Evolutionary conservation across 1,139 yeast genomes (phyloP).

Genomic region (Zygotorulaspora mrakii): DNA sequence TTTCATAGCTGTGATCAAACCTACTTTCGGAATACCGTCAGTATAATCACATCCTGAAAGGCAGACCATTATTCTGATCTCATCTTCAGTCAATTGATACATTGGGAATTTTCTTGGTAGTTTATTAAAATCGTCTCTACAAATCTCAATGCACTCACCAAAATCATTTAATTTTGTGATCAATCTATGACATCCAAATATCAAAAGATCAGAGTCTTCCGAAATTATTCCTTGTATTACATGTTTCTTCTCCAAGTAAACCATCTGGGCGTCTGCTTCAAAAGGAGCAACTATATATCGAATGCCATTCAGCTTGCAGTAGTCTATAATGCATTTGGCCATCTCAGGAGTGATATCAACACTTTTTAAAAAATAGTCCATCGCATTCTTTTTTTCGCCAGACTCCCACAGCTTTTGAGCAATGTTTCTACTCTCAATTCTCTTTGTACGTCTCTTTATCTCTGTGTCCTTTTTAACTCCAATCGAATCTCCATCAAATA

Average conservation of each 20-base stretch:
- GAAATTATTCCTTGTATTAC: constrained; percentile 81
- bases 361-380: constrained; percentile 68
- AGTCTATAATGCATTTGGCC: constrained; percentile 82
- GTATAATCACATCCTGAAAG: constrained; percentile 96
- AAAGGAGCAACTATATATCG: constrained; percentile 91
- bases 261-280: constrained; percentile 98
- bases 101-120: constrained; percentile 44
- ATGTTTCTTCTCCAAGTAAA: constrained; percentile 73
- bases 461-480: constrained; percentile 81
- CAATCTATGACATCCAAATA: constrained; percentile 77
- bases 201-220: constrained; percentile 89
- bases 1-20: constrained; percentile 71
- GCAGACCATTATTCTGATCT: constrained; percentile 75
- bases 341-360: constrained; percentile 86
- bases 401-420: constrained; percentile 49
- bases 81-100: constrained; percentile 48
- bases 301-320: constrained; percentile 55
- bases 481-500: constrained; percentile 87
- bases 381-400: constrained; percentile 60
- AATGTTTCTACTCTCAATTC: constrained; percentile 54
- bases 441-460: constrained; percentile 50
- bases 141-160: constrained; percentile 71
- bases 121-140: constrained; percentile 50
- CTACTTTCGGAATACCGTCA: constrained; percentile 76
- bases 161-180: constrained; percentile 78